Base-by-base conservation (phyloP, 371 early-diverging fungal genomes). In the Batkoa obscura region DNA sequence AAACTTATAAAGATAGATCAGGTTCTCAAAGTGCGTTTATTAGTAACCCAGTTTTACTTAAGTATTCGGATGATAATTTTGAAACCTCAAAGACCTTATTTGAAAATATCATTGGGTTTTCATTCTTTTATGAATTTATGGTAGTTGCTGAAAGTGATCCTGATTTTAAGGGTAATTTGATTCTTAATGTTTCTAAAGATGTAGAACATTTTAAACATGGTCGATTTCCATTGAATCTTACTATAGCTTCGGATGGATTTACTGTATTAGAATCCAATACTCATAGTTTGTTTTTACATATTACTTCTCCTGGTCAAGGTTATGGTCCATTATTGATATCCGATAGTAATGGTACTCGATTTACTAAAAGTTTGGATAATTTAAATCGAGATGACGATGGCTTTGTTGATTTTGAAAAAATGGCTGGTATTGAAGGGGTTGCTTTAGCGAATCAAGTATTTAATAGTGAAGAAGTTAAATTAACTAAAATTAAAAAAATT, bases 321-420 rank as follows among this genome's bases (percentile, higher is more conserved):
- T 83, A 71, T 59, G 97, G 95, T 32, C 77, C 75, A 9, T 71
- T 96, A 15, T 81, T 90, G 60, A 79, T 78, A 12, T 88, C 90
- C 60, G 84, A 88, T 66, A 80, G 83, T 6, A 86, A 88, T 52
- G 94, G 94, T 43, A 85, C 85, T 1, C 79, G 77, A 53, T 93
- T 75, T 67, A 75, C 76, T 30, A 60, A 73, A 35, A 74, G 86
- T 0, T 67, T 83, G 39, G 74, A 75, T 39, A 64, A 79, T 31
- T 82, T 86, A 32, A 93, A 94, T 64, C 82, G 87, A 38, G 82
- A 88, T 45, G 74, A 73, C 9, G 55, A 61, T 33, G 93, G 94
- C 30, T 74, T 84, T 56, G 94, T 94, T 3, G 97, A 97, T 61
- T 90, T 88, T 69, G 94, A 94, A 64, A 86, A 85, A 60, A 81